A percentile compares a stretch with the other conserved stretches of the same genome.
Conservation (phyloP, 2,329 filamentous ascomycete genomes). For the Neonectria punicea region DNA sequence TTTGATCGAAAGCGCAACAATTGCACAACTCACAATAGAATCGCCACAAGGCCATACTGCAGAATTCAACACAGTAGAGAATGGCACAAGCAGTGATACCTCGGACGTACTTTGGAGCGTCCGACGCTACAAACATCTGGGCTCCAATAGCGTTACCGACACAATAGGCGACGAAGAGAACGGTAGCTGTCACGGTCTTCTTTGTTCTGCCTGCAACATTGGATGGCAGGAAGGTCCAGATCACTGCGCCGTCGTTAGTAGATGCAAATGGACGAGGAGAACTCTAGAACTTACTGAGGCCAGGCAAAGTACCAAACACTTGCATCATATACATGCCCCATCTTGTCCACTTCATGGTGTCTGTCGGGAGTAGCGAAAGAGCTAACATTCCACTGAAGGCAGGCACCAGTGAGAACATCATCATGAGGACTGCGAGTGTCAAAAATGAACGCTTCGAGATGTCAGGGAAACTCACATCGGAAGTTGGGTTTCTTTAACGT, state of each 20-base stretch:
- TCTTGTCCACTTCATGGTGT: constrained; percentile 42
- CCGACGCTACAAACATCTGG: constrained; percentile 39
- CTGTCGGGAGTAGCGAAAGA: constrained; percentile 42
- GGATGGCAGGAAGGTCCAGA: constrained; percentile 49
- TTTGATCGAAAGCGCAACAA: no score
- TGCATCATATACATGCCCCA: constrained; percentile 49
- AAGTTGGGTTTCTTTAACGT: constrained; percentile 43
- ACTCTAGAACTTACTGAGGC: constrained; percentile 32
- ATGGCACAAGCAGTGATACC: constrained; percentile 38
- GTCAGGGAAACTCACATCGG: constrained; percentile 38
- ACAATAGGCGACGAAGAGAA: constrained; percentile 38
- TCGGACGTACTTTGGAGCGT: constrained; percentile 35
- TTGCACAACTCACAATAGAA: constrained; percentile 37
- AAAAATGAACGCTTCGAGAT: not conserved
- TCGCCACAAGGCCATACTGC: constrained; percentile 39
- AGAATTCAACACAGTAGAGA: constrained; percentile 42
- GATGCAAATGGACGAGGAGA: not conserved
- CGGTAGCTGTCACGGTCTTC: constrained; percentile 41
- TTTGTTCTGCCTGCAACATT: constrained; percentile 54
- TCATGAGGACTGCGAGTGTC: constrained; percentile 35
- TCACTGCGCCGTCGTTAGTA: constrained; percentile 33
- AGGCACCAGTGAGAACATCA: constrained; percentile 45
- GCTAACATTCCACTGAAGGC: constrained; percentile 47
- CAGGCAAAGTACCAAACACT: constrained; percentile 40
- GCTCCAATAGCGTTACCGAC: constrained; percentile 38